These are phyloP conservation scores for Plectosphaerella cucumerina DNA, from an alignment of 2,329 filamentous ascomycete genomes.

Conservation along the genomic window DNA sequence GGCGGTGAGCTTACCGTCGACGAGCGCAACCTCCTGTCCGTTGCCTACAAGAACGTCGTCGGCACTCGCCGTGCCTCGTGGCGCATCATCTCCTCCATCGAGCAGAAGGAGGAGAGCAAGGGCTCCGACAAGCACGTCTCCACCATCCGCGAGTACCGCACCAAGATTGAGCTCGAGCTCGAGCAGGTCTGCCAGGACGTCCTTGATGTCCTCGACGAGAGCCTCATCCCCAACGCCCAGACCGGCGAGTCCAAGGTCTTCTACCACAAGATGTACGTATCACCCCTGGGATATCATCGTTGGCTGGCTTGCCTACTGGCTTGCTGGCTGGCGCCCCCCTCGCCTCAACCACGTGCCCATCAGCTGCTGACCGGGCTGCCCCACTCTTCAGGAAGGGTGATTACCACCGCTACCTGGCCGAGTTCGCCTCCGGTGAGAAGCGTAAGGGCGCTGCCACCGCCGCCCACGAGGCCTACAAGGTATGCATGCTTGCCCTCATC, in stretches of 20 bases:
- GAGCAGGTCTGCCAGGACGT: conserved; percentile 98
- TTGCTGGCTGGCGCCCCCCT: conserved; percentile 12
- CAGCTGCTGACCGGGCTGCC: background rate
- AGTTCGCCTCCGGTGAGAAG: conserved; percentile 91
- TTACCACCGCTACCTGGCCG: conserved; percentile 92
- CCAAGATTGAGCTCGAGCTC: conserved; percentile 97
- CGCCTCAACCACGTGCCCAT: background rate
- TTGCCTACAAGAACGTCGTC: conserved; percentile 99
- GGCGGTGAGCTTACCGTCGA: conserved; percentile 81
- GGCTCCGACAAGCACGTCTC: conserved; percentile 90
- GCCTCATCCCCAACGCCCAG: conserved; percentile 91
- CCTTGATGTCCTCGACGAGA: conserved; percentile 88
- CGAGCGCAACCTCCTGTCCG: conserved; percentile 97
- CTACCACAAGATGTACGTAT: conserved; percentile 97
- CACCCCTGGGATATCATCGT: background rate
- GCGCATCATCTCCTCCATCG: conserved; percentile 99
- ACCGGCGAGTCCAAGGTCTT: conserved; percentile 99
- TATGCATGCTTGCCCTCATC: no score
- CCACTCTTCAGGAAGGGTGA: conserved; percentile 76
- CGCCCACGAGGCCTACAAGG: conserved; percentile 97
- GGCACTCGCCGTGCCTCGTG: conserved; percentile 97
- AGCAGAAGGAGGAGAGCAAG: conserved; percentile 99
- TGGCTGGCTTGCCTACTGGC: background rate
- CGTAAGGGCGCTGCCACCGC: conserved; percentile 83
- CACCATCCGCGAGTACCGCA: conserved; percentile 94